Base-by-base conservation (phyloP, 2,329 filamentous ascomycete genomes). In the Xenoacremonium recifei region DNA sequence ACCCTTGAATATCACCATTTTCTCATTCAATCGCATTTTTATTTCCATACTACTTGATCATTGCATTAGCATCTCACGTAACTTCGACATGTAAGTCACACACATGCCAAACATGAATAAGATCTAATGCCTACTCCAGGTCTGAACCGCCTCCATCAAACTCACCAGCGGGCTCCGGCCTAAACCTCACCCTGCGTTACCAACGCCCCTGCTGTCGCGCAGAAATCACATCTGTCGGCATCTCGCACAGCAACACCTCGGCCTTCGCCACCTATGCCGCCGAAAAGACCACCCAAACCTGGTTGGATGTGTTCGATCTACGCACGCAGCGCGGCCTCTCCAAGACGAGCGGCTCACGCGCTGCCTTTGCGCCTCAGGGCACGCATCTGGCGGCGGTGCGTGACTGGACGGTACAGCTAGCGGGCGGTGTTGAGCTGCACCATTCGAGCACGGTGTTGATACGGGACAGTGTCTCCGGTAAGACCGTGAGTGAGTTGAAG, bases 251-350 rank as follows among this genome's bases (percentile, higher is more conserved):
- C 15, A 52, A 53, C 0, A 49, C 52, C 3, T 34, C 53, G 13
- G 62, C 57, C 19, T 63, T 62, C 16, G 60, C 63, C 13, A 55
- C 58, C 30, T 66, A 60, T 47, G 49, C 52, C 33, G 55, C 58
- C 17, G 55, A 51, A 4, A 58, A 59, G 32, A 52, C 57, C 9
- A 38, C 52, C 23, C 60, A 63, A 17, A 56, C 61, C n/a, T 67
- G 64, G 63, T 59, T 67, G 42, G 64, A 67, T 45, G 51, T 63
- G 15, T 66, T 66, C 39, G 57, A 62, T 32, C 38, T 62, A 18
- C 36, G 43, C 21, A 54, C 56, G 0, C 55, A 57, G 11, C 48
- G 53, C 12, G 49, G 54, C 15, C 53, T 57, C 42, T 59, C 55
- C 45, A 65, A 64, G 50, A 57, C 58, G 0, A 54, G 52, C 11